A percentile compares a stretch with the other conserved stretches of the same genome.
These are phyloP conservation scores for Physaria fendleri DNA, from an alignment of 345 rosid species.

Conservation along the genomic window DNA sequence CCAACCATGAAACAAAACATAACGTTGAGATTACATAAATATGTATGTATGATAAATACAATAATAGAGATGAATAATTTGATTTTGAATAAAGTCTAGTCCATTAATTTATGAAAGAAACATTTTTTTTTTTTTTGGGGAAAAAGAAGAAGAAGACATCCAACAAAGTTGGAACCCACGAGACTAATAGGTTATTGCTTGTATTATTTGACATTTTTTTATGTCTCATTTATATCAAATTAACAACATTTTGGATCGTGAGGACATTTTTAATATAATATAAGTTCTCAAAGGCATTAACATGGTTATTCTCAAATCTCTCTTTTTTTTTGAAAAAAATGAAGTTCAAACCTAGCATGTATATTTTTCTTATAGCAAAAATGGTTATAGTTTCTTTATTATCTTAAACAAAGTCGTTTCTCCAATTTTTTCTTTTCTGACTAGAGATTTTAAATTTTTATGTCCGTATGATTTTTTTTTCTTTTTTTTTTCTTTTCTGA, in stretches of 20 bases:
- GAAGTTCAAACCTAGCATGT: not conserved
- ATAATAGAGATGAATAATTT: not conserved
- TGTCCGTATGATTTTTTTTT: too few species aligned
- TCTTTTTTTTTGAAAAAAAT: not conserved
- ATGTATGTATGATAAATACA: not conserved
- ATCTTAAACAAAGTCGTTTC: too few species aligned
- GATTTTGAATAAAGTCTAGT: not conserved
- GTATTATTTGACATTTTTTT: not conserved
- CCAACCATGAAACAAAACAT: slow-evolving; percentile 8
- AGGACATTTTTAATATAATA: not conserved
- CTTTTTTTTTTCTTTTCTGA: too few species aligned
- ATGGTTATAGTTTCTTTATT: too few species aligned
- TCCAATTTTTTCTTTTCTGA: too few species aligned
- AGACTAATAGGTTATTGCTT: not conserved
- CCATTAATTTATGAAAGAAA: not conserved
- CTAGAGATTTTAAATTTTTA: too few species aligned
- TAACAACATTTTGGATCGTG: not conserved
- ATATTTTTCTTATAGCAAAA: too few species aligned
- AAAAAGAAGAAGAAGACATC: not conserved
- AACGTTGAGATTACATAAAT: not conserved
- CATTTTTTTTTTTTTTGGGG: not conserved
- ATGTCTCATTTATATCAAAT: not conserved
- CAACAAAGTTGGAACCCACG: slow-evolving; percentile 20
- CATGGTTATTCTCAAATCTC: not conserved
- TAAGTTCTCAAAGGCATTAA: too few species aligned